A percentile compares a stretch with the other conserved stretches of the same genome.
Conservation (phyloP, 805 yeast species). For the Ogataea pilisensis region DNA sequence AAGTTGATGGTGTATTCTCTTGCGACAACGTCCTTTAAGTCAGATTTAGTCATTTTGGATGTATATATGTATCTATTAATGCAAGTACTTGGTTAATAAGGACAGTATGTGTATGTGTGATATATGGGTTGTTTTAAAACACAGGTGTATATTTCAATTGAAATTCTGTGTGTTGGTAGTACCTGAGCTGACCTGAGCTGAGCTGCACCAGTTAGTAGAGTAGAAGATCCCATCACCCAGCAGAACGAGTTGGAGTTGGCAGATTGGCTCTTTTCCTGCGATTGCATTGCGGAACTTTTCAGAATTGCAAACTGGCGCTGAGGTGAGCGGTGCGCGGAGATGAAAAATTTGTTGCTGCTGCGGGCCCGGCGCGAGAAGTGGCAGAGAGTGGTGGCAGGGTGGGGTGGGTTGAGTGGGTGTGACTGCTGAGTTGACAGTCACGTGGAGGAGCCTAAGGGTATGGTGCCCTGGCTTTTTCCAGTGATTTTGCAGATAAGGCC, state of each 20-base stretch:
- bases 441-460: not conserved
- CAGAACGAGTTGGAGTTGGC: too few relatives aligned
- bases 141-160: not conserved
- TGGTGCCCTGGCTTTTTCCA: not conserved
- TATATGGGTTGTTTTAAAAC: too few relatives aligned
- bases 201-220: too few relatives aligned
- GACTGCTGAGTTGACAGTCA: not conserved
- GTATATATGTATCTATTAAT: not conserved
- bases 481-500: not conserved
- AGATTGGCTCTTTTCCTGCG: not conserved
- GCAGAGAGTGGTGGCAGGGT: too few relatives aligned
- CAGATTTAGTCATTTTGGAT: conserved; percentile 39
- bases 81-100: not conserved
- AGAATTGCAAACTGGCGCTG: too few relatives aligned
- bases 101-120: too few relatives aligned
- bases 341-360: too few relatives aligned
- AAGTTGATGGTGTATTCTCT: conserved; percentile 99
- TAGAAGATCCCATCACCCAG: too few relatives aligned
- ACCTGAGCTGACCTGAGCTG: not conserved
- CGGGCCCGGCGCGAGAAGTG: too few relatives aligned
- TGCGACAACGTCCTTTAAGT: conserved; percentile 98
- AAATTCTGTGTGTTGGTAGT: not conserved
- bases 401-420: not conserved
- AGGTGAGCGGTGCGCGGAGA: too few relatives aligned
- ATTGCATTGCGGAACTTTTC: too few relatives aligned